Conservation (phyloP, 805 yeast genomes). For the Metschnikowia proteae region DNA sequence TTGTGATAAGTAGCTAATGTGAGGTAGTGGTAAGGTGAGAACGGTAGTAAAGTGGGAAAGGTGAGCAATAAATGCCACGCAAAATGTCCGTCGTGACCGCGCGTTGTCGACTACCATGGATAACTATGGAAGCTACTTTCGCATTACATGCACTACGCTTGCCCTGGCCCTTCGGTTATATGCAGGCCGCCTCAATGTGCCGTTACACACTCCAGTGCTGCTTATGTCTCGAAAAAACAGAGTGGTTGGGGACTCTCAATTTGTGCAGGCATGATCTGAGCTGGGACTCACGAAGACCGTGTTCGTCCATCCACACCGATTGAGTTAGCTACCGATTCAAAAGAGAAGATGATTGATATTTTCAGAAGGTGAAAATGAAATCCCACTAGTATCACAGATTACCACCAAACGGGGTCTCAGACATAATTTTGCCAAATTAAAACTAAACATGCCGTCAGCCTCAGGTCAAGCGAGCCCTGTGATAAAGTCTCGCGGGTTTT, state of each 20-base stretch:
- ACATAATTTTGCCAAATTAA: background rate
- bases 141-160: slow-evolving; percentile 1
- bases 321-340: too few relatives aligned
- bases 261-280: too few relatives aligned
- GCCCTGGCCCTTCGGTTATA: background rate
- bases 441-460: background rate
- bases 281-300: too few relatives aligned
- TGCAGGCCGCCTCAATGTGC: too few relatives aligned
- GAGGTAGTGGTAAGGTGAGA: background rate
- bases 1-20: background rate
- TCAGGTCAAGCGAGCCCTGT: background rate
- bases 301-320: too few relatives aligned
- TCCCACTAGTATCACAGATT: too few relatives aligned
- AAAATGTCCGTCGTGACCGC: background rate
- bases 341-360: too few relatives aligned
- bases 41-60: background rate
- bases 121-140: slow-evolving; percentile 3
- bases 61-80: slow-evolving; percentile 1
- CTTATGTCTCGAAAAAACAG: too few relatives aligned
- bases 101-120: slow-evolving; percentile 7
- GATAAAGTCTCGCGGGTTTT: background rate
- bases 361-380: too few relatives aligned
- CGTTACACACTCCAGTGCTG: too few relatives aligned
- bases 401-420: background rate
- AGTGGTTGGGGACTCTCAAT: too few relatives aligned